Evolutionary conservation across 176 grass and related monocot species (phyloP).

Genomic region (Lolium perenne): DNA sequence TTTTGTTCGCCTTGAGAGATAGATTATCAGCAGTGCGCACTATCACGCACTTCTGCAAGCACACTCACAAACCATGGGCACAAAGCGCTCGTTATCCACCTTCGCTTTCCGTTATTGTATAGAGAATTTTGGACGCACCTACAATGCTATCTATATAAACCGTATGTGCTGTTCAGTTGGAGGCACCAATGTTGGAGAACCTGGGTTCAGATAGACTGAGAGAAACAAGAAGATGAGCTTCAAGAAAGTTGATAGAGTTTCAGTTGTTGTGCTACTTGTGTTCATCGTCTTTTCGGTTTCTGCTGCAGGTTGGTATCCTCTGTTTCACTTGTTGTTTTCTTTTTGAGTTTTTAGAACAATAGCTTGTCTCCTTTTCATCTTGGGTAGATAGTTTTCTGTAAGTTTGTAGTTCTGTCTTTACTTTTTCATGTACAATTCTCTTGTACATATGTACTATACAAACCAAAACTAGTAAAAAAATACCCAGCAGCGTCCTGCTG

Average conservation of each 20-base stretch:
- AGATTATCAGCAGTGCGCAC: conserved; percentile 38
- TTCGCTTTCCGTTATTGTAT: conserved; percentile 60
- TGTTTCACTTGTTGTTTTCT: too few relatives aligned
- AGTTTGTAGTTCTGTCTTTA: too few relatives aligned
- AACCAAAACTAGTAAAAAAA: too few relatives aligned
- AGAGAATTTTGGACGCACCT: neutral
- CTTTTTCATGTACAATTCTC: too few relatives aligned
- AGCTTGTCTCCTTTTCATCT: neutral
- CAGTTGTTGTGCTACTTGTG: conserved; percentile 42
- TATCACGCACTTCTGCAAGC: conserved; percentile 42
- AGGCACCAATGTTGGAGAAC: neutral
- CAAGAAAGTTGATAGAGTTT: conserved; percentile 31
- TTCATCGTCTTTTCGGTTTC: conserved; percentile 50
- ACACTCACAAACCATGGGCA: conserved; percentile 53
- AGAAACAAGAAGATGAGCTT: conserved; percentile 20
- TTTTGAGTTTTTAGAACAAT: neutral
- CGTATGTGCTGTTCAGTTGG: conserved; percentile 32
- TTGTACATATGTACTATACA: too few relatives aligned
- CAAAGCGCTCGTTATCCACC: conserved; percentile 43
- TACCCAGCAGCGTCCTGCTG: too few relatives aligned
- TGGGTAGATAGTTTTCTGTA: too few relatives aligned
- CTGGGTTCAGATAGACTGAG: neutral
- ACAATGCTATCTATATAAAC: conserved; percentile 42
- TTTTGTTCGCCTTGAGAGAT: neutral
- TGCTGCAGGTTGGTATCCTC: conserved; percentile 42